Conservation (phyloP, 139 green algal genomes). For the Limnomonas spitsbergensis region DNA sequence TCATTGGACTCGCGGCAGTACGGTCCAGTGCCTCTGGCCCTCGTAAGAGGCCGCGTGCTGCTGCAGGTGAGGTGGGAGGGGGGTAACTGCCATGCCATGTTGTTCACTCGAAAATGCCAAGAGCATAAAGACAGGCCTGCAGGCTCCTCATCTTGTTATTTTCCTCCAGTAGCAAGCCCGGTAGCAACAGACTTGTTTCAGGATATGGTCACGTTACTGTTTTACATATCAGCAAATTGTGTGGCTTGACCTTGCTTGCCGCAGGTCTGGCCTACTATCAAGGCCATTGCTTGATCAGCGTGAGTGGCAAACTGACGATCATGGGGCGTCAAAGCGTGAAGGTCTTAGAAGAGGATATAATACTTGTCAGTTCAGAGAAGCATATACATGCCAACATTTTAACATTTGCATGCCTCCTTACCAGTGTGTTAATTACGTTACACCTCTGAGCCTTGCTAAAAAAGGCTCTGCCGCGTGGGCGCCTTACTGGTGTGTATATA, state of each 20-base stretch:
- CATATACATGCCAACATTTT: no score
- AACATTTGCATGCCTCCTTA: no score
- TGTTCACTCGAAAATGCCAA: neutral
- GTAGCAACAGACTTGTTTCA: neutral
- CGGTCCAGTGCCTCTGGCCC: slow-evolving; percentile 47
- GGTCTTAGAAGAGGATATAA: no score
- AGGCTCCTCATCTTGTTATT: neutral
- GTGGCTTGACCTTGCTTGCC: neutral
- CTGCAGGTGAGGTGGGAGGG: slow-evolving; percentile 22
- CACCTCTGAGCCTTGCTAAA: no score
- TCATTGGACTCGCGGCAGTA: slow-evolving; percentile 59
- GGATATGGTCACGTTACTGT: no score
- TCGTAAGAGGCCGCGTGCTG: slow-evolving; percentile 45
- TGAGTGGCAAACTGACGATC: no score
- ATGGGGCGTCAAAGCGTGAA: no score
- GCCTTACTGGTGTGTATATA: no score
- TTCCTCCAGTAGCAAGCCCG: neutral
- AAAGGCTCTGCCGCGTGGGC: no score
- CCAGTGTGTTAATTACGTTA: no score
- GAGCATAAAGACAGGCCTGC: neutral
- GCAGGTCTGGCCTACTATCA: neutral
- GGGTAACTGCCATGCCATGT: neutral
- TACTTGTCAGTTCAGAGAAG: no score
- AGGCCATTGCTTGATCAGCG: slow-evolving; percentile 9
- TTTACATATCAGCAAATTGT: neutral